Base-by-base conservation (phyloP, 805 yeast genomes). In the Lipomyces kockii region DNA sequence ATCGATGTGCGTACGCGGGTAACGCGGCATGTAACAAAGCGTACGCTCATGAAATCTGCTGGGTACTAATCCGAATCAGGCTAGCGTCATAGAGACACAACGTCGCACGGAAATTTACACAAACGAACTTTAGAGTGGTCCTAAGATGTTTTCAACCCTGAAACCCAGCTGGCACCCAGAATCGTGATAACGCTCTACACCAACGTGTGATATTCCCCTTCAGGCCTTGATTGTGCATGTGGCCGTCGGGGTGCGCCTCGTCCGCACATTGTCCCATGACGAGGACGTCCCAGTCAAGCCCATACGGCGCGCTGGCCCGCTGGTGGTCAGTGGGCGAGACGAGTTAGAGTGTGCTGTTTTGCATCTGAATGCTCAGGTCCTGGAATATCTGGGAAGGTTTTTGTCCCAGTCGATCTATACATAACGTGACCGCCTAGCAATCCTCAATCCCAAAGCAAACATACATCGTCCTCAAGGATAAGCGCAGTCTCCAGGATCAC, bases 261-360 rank as follows among this genome's bases (percentile, higher is more conserved):
- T 65, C 65, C 43, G 52, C 34, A 51, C 68, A 65, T 11, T 61
- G 62, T 11, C 70, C 70, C 27, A 63, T 51, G 20, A 52, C 11
- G 35, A 66, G 57, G 35, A 66, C 17, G 49, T 66, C 70, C 70
- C 70, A 66, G 58, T 66, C 70, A 32, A 66, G 67, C 8, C 65
- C 70, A 55, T 66, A 66, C 14, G 70, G 70, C 7, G 70, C 70
- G 35, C 52, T 52, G 7, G 51, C 52, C 39, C 35, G 51, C 43
- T 66, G 67, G 54, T 66, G 65, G 51, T 63, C 60, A 27, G 70
- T 63, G 25, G 49, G 49, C 46, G 64, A 58, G 35, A 25, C 52
- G 20, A 52, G 58, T 17, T 60, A 53, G n/a, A 61, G 51, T 29
- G 56, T 37, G 29, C 46, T 61, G 60, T 52, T 46, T 35, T 65